Base-by-base conservation (phyloP, 805 yeast genomes). In the Candida namnaoensis region DNA sequence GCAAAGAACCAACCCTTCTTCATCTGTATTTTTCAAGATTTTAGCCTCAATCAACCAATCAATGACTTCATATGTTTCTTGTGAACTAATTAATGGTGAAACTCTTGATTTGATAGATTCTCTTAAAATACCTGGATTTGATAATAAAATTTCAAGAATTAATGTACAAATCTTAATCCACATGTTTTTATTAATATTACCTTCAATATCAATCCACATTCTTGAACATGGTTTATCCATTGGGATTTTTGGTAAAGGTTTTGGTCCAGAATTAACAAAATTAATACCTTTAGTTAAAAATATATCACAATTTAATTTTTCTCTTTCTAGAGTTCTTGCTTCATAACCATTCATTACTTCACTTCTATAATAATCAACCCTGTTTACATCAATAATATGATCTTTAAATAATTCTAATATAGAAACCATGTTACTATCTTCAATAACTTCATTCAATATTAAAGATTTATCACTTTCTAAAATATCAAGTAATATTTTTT, bases 261-360 rank as follows among this genome's bases (percentile, higher is more conserved):
- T 40, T 6, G 43, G 24, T 15, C 39, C 26, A 24, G 15, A 44
- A 38, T n/a, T 19, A 19, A 3, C 19, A 19, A 19, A 43, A 36
- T 19, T 39, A 13, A 15, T 34, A 15, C 38, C 45, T 37, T 34
- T 48, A 40, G 64, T 61, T 23, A 72, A 56, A 23, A 75, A 68
- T 24, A 79, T 76, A 54, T 76, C 95, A 55, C 79, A 82, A 52
- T 73, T 87, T 38, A 75, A 71, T 56, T 69, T 80, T 35, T 71
- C 76, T 47, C 81, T 76, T 46, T 86, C 95, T 35, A 85, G 73
- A 15, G 76, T 66, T 46, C 96, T 72, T 1, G 96, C 83, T 34
- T 82, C 82, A 55, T 88, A 90, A 11, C 86, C 81, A 32, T 71
- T 67, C 40, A 74, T 68, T n/a, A 71, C 56, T 19, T 60, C 58